These are phyloP conservation scores for Fomes fomentarius DNA, from an alignment of 1,284 basidiomycete species.

Conservation along the genomic window DNA sequence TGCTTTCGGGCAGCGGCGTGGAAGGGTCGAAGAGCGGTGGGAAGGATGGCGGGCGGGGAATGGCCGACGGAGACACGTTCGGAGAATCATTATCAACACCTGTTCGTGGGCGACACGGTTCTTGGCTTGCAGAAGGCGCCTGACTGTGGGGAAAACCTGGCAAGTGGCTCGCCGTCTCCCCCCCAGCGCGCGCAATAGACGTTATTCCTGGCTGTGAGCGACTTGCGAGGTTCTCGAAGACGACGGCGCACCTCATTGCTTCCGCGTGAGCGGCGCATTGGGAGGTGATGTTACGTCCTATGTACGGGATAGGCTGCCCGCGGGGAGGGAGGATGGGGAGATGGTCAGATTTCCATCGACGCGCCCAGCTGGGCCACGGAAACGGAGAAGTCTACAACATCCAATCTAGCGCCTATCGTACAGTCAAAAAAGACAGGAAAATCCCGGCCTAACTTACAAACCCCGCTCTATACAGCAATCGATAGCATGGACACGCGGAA, in stretches of 20 bases:
- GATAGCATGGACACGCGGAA: constrained; percentile 8
- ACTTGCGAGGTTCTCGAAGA: constrained; percentile 6
- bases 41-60: not conserved
- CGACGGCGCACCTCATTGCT: constrained; percentile 18
- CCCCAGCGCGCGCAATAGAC: not conserved
- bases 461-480: constrained; percentile 16
- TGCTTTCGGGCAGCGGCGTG: not conserved
- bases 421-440: constrained; percentile 10
- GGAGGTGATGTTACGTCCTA: constrained; percentile 15
- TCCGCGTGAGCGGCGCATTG: constrained; percentile 11
- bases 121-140: not conserved
- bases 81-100: constrained; percentile 3
- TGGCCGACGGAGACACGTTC: not conserved
- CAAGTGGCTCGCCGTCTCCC: not conserved
- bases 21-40: constrained; percentile 1
- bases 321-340: not conserved
- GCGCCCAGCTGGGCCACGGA: not conserved
- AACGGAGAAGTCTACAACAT: constrained; percentile 7
- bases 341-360: not conserved
- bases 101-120: not conserved
- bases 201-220: not conserved
- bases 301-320: not conserved
- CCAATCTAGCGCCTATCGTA: constrained; percentile 19
- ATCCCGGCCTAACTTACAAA: constrained; percentile 23
- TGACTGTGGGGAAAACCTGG: too few species aligned